Evolutionary conservation across 2,329 filamentous ascomycete genomes (phyloP), one percentile per base, ranked within the genome.

Genomic region (Botrytis byssoidea): DNA sequence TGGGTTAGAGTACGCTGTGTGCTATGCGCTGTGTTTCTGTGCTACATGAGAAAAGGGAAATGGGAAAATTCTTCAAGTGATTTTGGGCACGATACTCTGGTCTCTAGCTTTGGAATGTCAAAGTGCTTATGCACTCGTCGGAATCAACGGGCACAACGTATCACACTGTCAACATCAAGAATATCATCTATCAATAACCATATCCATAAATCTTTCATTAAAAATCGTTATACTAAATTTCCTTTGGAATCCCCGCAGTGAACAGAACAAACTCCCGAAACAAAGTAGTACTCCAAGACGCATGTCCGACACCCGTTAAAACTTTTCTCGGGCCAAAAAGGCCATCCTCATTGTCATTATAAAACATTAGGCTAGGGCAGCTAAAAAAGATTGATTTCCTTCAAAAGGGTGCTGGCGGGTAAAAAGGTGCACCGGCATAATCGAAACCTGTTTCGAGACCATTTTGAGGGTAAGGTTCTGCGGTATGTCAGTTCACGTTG

Each of bases 391-490:
- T 42, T 32, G 14, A 44, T 32, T 5, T 18, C 18, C 18, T 22
- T 35, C 14, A 69, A 42, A 69, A 69, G 48, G 66, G 66, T 69
- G 48, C 48, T 57, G 44, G 66, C 12, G 66, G 72, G 32, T 65
- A 73, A 60, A 70, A 73, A 9, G 66, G 16, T 18, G 66, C 37
- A 44, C 57, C 66, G 25, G 72, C 57, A 51, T 37, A 73, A 65
- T 73, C 72, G 20, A 70, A 73, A 10, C 72, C 66, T 44, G 55
- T 64, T 44, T 73, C 72, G 18, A 73, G n/a, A 7, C 72, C 59
- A 55, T 70, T 64, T 25, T 55, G 57, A 2, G 72, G 72, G n/a
- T 71, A 73, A 3, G 72, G 72, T 64, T 73, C 72, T 73, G 20
- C 32, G n/a, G 12, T 7, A 20, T 20, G 25, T 73, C 35, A 73